Evolutionary conservation across 2,329 filamentous ascomycete species (phyloP).

Genomic region (Alternaria triticimaculans): DNA sequence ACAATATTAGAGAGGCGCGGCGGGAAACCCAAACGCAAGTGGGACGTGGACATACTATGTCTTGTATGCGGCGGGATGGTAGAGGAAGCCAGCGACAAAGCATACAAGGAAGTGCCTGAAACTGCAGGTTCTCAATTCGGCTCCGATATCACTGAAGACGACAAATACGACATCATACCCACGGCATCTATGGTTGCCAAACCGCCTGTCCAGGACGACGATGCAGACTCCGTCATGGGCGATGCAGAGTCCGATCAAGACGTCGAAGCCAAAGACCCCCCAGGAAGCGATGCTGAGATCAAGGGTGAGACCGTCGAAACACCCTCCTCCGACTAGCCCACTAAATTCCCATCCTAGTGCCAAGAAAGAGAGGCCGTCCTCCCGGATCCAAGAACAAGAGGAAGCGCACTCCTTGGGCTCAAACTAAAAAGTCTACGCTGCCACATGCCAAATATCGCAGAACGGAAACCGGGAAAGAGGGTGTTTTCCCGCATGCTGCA

Average conservation of each 20-base stretch:
- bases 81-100: conserved; percentile 14
- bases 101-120: background rate
- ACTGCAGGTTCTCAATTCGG: background rate
- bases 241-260: background rate
- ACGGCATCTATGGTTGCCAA: background rate
- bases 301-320: conserved; percentile 15
- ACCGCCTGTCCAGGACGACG: background rate
- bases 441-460: background rate
- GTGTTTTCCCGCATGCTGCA: background rate
- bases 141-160: background rate
- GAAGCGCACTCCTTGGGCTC: background rate
- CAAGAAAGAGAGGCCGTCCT: conserved; percentile 6
- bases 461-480: background rate
- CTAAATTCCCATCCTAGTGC: conserved; percentile 8
- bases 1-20: conserved; percentile 25
- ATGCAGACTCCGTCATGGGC: background rate
- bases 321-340: conserved; percentile 5
- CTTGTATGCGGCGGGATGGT: conserved; percentile 26
- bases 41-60: conserved; percentile 27
- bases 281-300: background rate
- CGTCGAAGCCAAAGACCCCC: background rate
- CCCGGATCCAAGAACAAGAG: conserved; percentile 7
- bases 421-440: background rate
- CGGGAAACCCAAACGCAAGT: conserved; percentile 8
- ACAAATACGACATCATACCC: background rate